Conservation (phyloP, 768 basidiomycete genomes). For the Naganishia antarctica region DNA sequence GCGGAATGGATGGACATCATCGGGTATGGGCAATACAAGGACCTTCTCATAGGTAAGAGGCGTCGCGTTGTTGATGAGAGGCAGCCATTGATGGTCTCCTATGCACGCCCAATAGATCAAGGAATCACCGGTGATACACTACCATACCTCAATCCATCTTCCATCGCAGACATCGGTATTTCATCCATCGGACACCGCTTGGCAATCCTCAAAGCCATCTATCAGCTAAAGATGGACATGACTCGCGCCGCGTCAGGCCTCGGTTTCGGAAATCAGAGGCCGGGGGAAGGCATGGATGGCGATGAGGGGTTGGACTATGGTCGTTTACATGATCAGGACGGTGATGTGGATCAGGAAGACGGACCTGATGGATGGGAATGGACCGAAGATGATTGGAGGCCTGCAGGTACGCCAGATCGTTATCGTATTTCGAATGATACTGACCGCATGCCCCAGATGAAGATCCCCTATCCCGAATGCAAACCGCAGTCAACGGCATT, state of each 20-base stretch:
- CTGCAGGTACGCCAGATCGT: conserved; percentile 14
- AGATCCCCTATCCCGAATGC: conserved; percentile 10
- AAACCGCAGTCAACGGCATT: not conserved
- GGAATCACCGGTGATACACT: conserved; percentile 87
- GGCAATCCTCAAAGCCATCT: conserved; percentile 85
- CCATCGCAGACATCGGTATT: conserved; percentile 80
- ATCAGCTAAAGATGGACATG: conserved; percentile 71
- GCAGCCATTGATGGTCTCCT: too few relatives aligned
- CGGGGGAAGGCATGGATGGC: not conserved
- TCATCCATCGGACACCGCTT: conserved; percentile 86
- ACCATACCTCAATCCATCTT: conserved; percentile 72
- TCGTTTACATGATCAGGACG: conserved; percentile 5
- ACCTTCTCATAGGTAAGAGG: conserved; percentile 67
- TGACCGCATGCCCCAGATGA: conserved; percentile 3
- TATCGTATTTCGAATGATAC: not conserved
- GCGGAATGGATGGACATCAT: conserved; percentile 69
- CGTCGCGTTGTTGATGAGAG: too few relatives aligned
- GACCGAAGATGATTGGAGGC: conserved; percentile 28
- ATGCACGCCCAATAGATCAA: conserved; percentile 61
- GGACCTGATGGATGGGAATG: conserved; percentile 23
- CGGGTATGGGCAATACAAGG: conserved; percentile 80
- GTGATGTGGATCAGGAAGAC: conserved; percentile 16
- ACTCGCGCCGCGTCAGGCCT: not conserved
- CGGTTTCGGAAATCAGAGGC: not conserved
- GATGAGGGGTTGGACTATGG: not conserved